Conservation (phyloP, 495 filamentous ascomycete species). For the Tuber borchii region DNA sequence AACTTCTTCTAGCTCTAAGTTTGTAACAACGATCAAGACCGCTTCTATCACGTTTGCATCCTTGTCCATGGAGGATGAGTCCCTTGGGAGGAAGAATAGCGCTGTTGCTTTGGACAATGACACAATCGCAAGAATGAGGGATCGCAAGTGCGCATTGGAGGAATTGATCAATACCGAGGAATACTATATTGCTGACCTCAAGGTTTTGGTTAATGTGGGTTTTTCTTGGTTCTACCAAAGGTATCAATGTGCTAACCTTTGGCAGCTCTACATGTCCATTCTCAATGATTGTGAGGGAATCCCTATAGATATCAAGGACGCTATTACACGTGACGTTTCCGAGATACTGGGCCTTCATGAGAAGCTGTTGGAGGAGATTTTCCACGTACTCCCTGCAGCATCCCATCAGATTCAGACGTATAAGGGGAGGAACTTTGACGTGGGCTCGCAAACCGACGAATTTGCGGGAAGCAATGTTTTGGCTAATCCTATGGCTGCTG, state of each 20-base stretch:
- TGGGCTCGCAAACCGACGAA: constrained; percentile 50
- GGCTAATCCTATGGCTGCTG: constrained; percentile 64
- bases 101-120: constrained; percentile 62
- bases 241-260: constrained; percentile 23
- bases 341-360: constrained; percentile 68
- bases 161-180: constrained; percentile 82
- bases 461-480: constrained; percentile 50
- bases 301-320: constrained; percentile 51
- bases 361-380: constrained; percentile 60
- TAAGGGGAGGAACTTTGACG: constrained; percentile 57
- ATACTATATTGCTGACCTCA: constrained; percentile 78
- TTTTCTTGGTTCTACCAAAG: constrained; percentile 2
- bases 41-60: constrained; percentile 66
- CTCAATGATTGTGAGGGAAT: constrained; percentile 43
- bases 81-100: constrained; percentile 52
- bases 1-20: constrained; percentile 66
- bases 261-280: constrained; percentile 49
- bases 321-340: constrained; percentile 60
- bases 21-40: constrained; percentile 70
- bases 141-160: constrained; percentile 69
- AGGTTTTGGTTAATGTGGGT: constrained; percentile 74
- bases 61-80: constrained; percentile 55
- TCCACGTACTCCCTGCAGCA: constrained; percentile 51
- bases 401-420: constrained; percentile 45
- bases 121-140: constrained; percentile 62